Base-by-base conservation (phyloP, 805 yeast species). In the Danielia reshetovae region DNA sequence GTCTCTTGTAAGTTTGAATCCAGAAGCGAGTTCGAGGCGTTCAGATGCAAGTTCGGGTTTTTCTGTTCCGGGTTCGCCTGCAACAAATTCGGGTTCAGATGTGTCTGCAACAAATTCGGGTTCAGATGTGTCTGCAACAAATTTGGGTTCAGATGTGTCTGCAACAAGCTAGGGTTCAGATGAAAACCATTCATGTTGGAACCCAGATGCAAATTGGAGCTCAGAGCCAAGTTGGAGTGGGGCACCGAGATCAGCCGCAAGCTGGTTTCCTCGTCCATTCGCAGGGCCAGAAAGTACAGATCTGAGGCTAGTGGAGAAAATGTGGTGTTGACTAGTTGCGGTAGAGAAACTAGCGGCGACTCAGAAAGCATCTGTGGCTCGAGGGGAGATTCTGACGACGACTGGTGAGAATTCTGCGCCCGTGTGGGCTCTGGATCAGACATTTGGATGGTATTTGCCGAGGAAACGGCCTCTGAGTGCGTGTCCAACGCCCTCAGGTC, bases 231-330 rank as follows among this genome's bases (percentile, higher is more conserved):
- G 15, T 7, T 13, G 12, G 17, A 10, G 12, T 5, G 11, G 34
- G 24, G 33, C n/a, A 2, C 24, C 18, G 12, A 23, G 21, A 5
- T 17, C 26, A 7, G 36, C 14, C 19, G 17, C 33, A 16, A 11
- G 18, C 27, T 27, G 23, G 12, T 11, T 5, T 15, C 32, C 18
- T 28, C 8, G 31, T 36, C 17, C 22, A 27, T 22, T 8, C 7
- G 22, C 22, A 7, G 22, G 9, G 22, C 22, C 22, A 19, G 40
- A 12, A 44, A 44, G 21, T 42, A 44, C 30, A 42, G 36, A 26
- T 44, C 48, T 4, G 44, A 44, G 12, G 36, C 46, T 35, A 42
- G 29, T n/a, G 48, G 46, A 26, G 28, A 12, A 7, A 7, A 12
- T 16, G 32, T 30, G 16, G 15, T 22, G 13, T 30, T 25, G 3